These are phyloP conservation scores for Neurospora sp. DNA, from an alignment of 495 filamentous ascomycete genomes.

Conservation along the genomic window DNA sequence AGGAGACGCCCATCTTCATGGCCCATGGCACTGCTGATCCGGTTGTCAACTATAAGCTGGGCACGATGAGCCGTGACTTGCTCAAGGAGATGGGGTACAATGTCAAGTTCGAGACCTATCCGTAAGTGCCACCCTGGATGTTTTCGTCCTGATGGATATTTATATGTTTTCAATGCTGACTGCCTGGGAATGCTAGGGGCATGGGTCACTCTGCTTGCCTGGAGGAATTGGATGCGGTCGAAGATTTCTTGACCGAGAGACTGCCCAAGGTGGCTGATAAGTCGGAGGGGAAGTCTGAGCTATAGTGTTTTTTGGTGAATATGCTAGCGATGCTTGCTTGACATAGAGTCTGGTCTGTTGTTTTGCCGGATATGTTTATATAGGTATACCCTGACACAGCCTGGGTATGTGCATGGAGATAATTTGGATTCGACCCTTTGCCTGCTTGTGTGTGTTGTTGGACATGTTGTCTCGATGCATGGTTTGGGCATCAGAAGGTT, in stretches of 20 bases:
- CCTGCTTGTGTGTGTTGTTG: neutral
- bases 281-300: constrained; percentile 35
- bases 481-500: neutral
- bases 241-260: constrained; percentile 57
- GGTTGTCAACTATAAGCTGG: constrained; percentile 60
- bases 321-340: neutral
- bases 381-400: neutral
- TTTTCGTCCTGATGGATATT: neutral
- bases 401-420: neutral
- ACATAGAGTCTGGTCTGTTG: neutral
- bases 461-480: neutral
- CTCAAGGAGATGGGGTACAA: constrained; percentile 58
- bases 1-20: constrained; percentile 77
- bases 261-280: constrained; percentile 46
- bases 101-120: constrained; percentile 68
- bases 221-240: constrained; percentile 74
- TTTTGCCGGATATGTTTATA: neutral
- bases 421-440: neutral
- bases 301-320: constrained; percentile 11
- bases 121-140: constrained; percentile 35
- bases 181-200: constrained; percentile 30
- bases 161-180: constrained; percentile 4
- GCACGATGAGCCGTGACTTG: constrained; percentile 49
- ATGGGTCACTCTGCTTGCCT: constrained; percentile 69
- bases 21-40: constrained; percentile 70